phyloP scores from a whole-genome alignment of 768 basidiomycete genomes.

The Filobasidium wieringae region DNA sequence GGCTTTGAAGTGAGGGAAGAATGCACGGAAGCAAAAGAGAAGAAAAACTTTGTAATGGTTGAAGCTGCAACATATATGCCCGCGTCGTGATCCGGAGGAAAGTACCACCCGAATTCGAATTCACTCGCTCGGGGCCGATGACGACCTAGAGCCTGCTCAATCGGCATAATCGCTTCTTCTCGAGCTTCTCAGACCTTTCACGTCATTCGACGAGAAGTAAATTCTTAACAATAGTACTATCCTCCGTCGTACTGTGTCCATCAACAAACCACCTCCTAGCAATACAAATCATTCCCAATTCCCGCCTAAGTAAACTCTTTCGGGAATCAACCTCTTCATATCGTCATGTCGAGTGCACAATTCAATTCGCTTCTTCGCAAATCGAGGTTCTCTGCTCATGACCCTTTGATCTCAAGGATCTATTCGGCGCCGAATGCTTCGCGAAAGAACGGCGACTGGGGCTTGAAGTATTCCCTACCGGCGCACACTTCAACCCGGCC shows the following conservation, averaged over 20 bases:
- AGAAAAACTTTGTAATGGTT: neutral
- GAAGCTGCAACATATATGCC: conserved; percentile 1
- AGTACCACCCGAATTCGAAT: neutral
- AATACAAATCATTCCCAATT: too few species aligned
- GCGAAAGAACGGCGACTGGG: conserved; percentile 27
- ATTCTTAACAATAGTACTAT: too few species aligned
- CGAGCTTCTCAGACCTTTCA: too few species aligned
- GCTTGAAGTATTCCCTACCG: conserved; percentile 28
- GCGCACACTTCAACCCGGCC: conserved; percentile 15
- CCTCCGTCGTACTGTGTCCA: too few species aligned
- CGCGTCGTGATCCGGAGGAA: neutral
- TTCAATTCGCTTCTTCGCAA: conserved; percentile 34
- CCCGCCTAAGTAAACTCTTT: too few species aligned
- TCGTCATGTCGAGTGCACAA: conserved; percentile 1
- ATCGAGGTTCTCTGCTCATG: conserved; percentile 30
- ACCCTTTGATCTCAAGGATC: conserved; percentile 34
- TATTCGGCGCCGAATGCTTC: conserved; percentile 34
- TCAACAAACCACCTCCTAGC: too few species aligned
- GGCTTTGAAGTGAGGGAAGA: neutral
- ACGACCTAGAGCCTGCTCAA: too few species aligned
- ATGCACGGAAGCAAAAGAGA: neutral
- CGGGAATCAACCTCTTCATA: neutral
- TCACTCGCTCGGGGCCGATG: neutral
- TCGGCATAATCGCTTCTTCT: too few species aligned
- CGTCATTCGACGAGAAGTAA: too few species aligned